These are phyloP conservation scores for Rhynchospora tenuis DNA, from an alignment of 176 grass and related monocot species.

Conservation along the genomic window DNA sequence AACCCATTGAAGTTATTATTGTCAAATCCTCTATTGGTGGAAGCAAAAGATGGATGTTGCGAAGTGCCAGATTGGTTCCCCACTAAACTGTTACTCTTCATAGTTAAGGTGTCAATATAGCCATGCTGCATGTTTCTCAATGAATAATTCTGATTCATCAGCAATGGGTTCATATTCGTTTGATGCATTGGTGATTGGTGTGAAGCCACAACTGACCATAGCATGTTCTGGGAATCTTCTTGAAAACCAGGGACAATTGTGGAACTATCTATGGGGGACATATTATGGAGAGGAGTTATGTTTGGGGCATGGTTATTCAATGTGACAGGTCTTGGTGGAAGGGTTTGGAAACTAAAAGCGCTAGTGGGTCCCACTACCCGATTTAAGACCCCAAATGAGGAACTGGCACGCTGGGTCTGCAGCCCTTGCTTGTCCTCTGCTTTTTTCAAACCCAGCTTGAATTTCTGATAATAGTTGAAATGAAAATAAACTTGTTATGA, in stretches of 20 bases:
- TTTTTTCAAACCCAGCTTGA: constrained; percentile 5
- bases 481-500: background rate
- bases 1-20: background rate
- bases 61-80: background rate
- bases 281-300: background rate
- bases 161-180: background rate
- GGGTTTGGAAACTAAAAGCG: background rate
- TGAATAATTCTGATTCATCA: background rate
- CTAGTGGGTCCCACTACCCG: background rate
- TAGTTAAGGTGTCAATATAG: background rate
- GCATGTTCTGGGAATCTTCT: background rate
- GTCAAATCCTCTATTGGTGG: background rate
- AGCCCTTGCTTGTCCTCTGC: constrained; percentile 7
- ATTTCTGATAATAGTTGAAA: background rate
- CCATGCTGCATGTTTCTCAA: background rate
- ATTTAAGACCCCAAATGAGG: background rate
- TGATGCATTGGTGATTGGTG: background rate
- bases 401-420: background rate
- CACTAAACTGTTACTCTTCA: background rate
- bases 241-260: background rate
- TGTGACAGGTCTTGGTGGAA: background rate
- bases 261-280: background rate
- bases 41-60: background rate
- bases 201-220: background rate
- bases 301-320: constrained; percentile 3